A percentile compares a stretch with the other conserved stretches of the same genome.
Conservation (phyloP, 768 basidiomycete species). For the Auriscalpium orientale region DNA sequence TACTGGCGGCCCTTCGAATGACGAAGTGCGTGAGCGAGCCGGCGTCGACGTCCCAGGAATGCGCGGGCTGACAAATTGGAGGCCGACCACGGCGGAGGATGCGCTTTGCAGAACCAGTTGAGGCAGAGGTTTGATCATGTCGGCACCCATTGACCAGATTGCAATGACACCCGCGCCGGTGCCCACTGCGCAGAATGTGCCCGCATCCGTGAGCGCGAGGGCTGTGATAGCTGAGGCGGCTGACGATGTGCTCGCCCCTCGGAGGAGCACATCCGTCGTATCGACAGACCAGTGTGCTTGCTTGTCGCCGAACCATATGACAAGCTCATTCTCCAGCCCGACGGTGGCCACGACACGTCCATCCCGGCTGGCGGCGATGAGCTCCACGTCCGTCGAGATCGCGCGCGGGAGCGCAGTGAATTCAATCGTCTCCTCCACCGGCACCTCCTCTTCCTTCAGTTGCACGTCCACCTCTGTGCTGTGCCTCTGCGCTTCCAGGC, state of each 20-base stretch:
- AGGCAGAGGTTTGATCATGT: constrained; percentile 29
- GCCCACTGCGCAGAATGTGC: constrained; percentile 62
- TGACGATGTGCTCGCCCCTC: constrained; percentile 39
- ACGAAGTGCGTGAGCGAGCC: constrained; percentile 14
- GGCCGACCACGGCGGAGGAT: constrained; percentile 41
- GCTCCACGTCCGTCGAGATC: constrained; percentile 75
- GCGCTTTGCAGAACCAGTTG: constrained; percentile 34
- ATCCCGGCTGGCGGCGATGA: constrained; percentile 63
- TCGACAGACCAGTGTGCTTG: constrained; percentile 40
- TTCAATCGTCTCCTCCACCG: constrained; percentile 37
- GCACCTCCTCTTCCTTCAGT: constrained; percentile 19
- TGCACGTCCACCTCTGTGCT: constrained; percentile 38
- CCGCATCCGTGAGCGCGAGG: constrained; percentile 54
- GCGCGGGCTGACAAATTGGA: constrained; percentile 34
- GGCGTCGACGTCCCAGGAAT: constrained; percentile 14
- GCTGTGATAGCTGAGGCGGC: constrained; percentile 46
- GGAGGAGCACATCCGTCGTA: constrained; percentile 43
- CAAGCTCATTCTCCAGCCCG: constrained; percentile 71
- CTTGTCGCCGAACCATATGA: constrained; percentile 52
- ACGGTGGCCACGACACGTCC: constrained; percentile 63
- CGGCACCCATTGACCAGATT: constrained; percentile 49
- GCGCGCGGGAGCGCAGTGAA: constrained; percentile 76
- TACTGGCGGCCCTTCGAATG: constrained; percentile 16
- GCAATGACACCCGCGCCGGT: constrained; percentile 59
- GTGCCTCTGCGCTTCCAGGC: constrained; percentile 79